Base-by-base conservation (phyloP, 2,329 filamentous ascomycete genomes). In the Westerdykella sp. region DNA sequence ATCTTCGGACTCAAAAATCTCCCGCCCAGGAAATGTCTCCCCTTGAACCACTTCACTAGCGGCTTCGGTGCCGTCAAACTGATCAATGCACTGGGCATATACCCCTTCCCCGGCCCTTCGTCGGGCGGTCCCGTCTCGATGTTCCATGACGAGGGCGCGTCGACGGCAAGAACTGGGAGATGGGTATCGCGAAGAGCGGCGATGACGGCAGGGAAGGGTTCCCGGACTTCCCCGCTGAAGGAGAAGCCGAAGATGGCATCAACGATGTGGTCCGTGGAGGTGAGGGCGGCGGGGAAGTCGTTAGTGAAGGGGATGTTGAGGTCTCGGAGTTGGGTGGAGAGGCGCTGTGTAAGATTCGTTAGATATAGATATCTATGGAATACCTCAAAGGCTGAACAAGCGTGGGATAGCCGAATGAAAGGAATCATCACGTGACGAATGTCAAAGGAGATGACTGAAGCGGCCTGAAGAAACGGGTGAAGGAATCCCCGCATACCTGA, bases 191-290 rank as follows among this genome's bases (percentile, higher is more conserved):
- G 80, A 31, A 98, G 74, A 6, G 85, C 81, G 47, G 78, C 73
- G 55, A 98, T 94, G 12, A 96, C 85, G 0, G 76, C 75, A 1
- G 84, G 83, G 61, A 97, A 98, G 1, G 93, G 93, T 52, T 95
- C 87, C n/a, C 93, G 83, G 41, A 98, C 84, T 51, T 93, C 84
- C 6, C 90, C 91, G 1, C 83, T 84, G 71, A 98, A 98, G 47
- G 85, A 93, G 72, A 98, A 98, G 85, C 87, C 89, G 62, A 98
- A 98, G 49, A 98, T 87, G 9, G 93, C 88, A 67, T 98, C 93
- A 45, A 98, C 74, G 41, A 98, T 71, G 53, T 95, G 85, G 62
- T 96, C 85, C 2, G 85, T 77, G 41, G 80, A 74, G 37, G 73
- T 69, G 6, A 95, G 65, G 5, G 86, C 83, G 5, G 70, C 55